Evolutionary conservation across 2,329 filamentous ascomycete species (phyloP), one percentile per base, ranked within the genome.

Genomic region (Colletotrichum aenigma): DNA sequence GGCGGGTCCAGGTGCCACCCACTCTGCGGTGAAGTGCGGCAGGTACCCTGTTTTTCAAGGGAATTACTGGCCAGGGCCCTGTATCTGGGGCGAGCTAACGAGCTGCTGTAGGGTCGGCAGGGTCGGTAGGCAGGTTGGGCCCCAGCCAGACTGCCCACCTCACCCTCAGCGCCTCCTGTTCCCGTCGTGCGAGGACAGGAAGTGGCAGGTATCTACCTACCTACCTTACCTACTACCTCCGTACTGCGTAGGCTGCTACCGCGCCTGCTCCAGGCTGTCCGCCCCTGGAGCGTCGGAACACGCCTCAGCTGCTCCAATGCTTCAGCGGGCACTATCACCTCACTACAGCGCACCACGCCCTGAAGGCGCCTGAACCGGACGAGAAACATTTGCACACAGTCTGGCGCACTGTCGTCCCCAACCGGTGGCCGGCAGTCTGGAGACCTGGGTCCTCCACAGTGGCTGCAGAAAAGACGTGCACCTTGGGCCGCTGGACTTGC

Each of bases 1-100:
- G 62, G 69, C 73, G 73, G 69, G 73, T 72, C 73, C 69, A 72
- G 69, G 62, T 67, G 69, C 73, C 73, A 68, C 69, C 36, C 69
- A 75, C 68, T 66, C 70, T 76, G 70, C 70, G 70, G 71, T 65
- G 70, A 75, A 48, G 38, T 67, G 62, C 32, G 69, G 69, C 56
- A 67, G 58, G 62, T 16, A 56, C 26, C 38, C 65, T 68, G 52
- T 60, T 64, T 67, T 62, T 16, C 71, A 58, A 65, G 56, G 30
- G 56, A 61, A 74, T 70, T 70, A 56, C 66, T 70, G 66, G 69
- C 62, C 62, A 66, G 28, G 38, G 72, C 55, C 72, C 61, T 72
- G 69, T 70, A 56, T 38, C 69, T 75, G 73, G 69, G 73, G 61
- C 73, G 43, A 67, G 69, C 73, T 75, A 75, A 65, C 62, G 21